Evolutionary conservation across 2,329 filamentous ascomycete species (phyloP), one percentile per base, ranked within the genome.

Genomic region (Graphium sp.): DNA sequence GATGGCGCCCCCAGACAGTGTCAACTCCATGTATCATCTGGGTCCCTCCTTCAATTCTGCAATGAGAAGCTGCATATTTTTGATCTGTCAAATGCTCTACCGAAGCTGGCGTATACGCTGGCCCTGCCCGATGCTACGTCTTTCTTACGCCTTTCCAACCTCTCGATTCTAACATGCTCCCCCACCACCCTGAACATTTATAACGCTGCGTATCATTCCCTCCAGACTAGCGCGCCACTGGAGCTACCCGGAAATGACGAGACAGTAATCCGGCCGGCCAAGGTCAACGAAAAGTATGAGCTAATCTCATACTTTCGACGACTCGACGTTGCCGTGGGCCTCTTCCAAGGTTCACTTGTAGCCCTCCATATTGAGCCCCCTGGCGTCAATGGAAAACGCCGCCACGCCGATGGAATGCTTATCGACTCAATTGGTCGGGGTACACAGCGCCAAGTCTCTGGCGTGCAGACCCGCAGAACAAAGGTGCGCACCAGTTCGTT

Each of bases 391-490:
- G 56, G 58, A 33, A 64, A 58, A 36, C 64, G 67, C 47, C 57
- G 64, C 21, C 63, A 63, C 22, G 35, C 34, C 5, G 62, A 69
- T 29, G 74, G 75, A 7, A 56, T 80, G 6, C 53, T 85, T 16
- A 75, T 80, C 19, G 77, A 85, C 43, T 77, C 78, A 0, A 68
- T 85, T 30, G 75, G 77, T 2, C 74, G 74, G 34, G 77, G 75
- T 3, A 53, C 57, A 2, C 48, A 50, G 8, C 41, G 52, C 4
- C 53, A 55, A 37, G 38, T 22, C 37, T 32, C 14, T 2, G 14
- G 13, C 12, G 14, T 12, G 30, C 32, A 20, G 16, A 21, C 18
- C 7, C 19, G 19, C 19, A 26, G 15, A 7, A 21, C 5, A 17
- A 24, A 20, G 26, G 20, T 10, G 29, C 24, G 19, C 18, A 31